phyloP scores from a whole-genome alignment of 2,329 filamentous ascomycete genomes.

The Sporothrix dimorphospora region DNA sequence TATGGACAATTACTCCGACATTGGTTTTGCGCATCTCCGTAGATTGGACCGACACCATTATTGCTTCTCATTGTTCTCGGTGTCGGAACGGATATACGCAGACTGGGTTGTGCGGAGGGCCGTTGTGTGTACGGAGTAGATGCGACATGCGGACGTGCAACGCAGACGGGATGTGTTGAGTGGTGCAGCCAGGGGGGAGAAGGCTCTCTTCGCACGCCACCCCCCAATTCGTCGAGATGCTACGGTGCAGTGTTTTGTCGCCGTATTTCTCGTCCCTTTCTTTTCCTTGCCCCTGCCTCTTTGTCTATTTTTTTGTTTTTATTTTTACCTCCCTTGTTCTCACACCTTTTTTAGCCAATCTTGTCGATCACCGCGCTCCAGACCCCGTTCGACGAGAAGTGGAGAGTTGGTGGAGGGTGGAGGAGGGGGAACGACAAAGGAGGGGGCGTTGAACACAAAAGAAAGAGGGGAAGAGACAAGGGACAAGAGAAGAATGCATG shows the following conservation, averaged over 20 bases:
- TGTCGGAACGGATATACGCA: constrained; percentile 9
- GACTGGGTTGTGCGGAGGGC: not conserved
- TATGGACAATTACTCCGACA: not conserved
- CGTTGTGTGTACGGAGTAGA: not conserved
- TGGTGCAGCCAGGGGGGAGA: no score
- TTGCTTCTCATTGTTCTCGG: not conserved
- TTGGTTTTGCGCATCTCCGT: constrained; percentile 1
- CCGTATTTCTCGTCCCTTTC: constrained; percentile 20
- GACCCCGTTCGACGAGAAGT: constrained; percentile 13
- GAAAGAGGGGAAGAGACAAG: not conserved
- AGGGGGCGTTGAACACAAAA: not conserved
- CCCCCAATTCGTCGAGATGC: not conserved
- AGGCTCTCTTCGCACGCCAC: no score
- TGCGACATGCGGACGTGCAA: no score
- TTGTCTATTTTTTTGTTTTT: not conserved
- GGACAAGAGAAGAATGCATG: no score
- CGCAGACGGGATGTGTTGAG: no score
- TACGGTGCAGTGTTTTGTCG: not conserved
- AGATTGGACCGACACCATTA: not conserved
- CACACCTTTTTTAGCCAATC: not conserved
- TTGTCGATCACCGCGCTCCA: constrained; percentile 19
- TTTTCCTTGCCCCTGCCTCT: not conserved
- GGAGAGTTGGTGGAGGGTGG: not conserved
- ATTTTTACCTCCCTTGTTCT: not conserved
- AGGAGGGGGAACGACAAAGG: not conserved